Evolutionary conservation across 345 rosid genomes (phyloP).

Genomic region (Hirschfeldia incana): DNA sequence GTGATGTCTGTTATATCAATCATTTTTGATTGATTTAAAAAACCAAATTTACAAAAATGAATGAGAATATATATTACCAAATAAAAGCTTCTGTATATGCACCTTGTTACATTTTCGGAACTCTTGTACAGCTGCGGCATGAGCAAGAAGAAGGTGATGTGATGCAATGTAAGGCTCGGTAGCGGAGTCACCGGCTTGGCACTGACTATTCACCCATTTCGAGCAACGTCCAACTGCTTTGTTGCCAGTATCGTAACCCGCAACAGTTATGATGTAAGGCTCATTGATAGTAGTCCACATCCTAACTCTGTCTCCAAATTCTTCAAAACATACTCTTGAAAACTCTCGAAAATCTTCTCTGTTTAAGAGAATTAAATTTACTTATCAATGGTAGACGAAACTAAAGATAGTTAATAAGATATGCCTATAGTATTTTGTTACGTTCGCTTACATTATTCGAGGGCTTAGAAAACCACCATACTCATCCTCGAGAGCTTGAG

Average conservation of each 20-base stretch:
- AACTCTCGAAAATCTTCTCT: constrained; percentile 50
- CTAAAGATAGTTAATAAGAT: no score
- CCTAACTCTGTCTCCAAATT: constrained; percentile 52
- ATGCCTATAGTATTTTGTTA: neutral
- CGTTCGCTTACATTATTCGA: constrained; percentile 40
- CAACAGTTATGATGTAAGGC: constrained; percentile 34
- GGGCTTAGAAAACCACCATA: constrained; percentile 49
- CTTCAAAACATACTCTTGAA: constrained; percentile 42
- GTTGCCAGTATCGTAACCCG: constrained; percentile 35
- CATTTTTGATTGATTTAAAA: neutral
- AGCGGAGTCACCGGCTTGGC: constrained; percentile 41
- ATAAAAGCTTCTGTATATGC: neutral
- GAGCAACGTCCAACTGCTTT: constrained; percentile 45
- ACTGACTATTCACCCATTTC: constrained; percentile 21
- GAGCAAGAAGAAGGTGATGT: constrained; percentile 39
- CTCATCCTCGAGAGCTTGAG: constrained; percentile 48
- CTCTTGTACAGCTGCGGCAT: constrained; percentile 36
- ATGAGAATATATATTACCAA: neutral
- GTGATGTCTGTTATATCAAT: constrained; percentile 1
- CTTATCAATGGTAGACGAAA: neutral
- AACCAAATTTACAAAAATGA: neutral
- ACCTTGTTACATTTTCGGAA: constrained; percentile 35
- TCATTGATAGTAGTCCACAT: constrained; percentile 56
- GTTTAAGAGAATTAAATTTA: neutral
- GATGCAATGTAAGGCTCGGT: constrained; percentile 33